phyloP scores from a whole-genome alignment of 2,329 filamentous ascomycete genomes.

The Tolypocladium album region DNA sequence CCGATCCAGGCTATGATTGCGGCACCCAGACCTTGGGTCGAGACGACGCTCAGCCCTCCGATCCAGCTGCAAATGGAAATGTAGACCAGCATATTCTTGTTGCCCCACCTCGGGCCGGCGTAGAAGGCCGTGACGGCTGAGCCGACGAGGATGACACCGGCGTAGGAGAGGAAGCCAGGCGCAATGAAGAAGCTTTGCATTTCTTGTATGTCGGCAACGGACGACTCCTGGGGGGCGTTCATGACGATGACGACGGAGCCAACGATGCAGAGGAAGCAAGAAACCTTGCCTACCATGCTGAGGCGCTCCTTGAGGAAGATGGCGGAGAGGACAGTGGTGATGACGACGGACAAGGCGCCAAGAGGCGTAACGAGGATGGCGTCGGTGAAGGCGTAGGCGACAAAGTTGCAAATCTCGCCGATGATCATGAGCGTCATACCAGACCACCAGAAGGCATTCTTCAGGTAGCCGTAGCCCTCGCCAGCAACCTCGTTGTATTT shows the following conservation, averaged over 20 bases:
- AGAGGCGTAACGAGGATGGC: slow-evolving; percentile 90
- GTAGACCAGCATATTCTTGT: slow-evolving; percentile 96
- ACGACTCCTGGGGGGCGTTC: slow-evolving; percentile 80
- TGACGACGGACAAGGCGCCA: slow-evolving; percentile 83
- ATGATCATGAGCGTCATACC: slow-evolving; percentile 97
- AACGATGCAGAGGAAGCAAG: slow-evolving; percentile 89
- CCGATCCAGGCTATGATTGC: slow-evolving; percentile 80
- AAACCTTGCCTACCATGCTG: slow-evolving; percentile 91
- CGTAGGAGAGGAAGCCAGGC: slow-evolving; percentile 77
- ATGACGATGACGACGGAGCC: slow-evolving; percentile 89
- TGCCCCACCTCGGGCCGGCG: slow-evolving; percentile 79
- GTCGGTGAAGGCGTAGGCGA: slow-evolving; percentile 93
- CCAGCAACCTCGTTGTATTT: slow-evolving; percentile 95
- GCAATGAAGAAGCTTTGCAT: slow-evolving; percentile 83
- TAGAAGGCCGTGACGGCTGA: slow-evolving; percentile 65
- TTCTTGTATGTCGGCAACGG: slow-evolving; percentile 78
- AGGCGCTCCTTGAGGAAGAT: slow-evolving; percentile 94
- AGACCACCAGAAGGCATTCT: slow-evolving; percentile 88
- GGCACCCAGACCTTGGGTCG: slow-evolving; percentile 84
- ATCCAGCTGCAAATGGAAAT: slow-evolving; percentile 93
- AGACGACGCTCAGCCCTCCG: slow-evolving; percentile 87
- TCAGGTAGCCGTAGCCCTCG: slow-evolving; percentile 94
- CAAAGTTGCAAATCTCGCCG: slow-evolving; percentile 94
- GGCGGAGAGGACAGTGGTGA: slow-evolving; percentile 81
- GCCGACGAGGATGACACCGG: slow-evolving; percentile 70